phyloP scores from a whole-genome alignment of 2,329 filamentous ascomycete species.

The Teratosphaeria gauchensis region DNA sequence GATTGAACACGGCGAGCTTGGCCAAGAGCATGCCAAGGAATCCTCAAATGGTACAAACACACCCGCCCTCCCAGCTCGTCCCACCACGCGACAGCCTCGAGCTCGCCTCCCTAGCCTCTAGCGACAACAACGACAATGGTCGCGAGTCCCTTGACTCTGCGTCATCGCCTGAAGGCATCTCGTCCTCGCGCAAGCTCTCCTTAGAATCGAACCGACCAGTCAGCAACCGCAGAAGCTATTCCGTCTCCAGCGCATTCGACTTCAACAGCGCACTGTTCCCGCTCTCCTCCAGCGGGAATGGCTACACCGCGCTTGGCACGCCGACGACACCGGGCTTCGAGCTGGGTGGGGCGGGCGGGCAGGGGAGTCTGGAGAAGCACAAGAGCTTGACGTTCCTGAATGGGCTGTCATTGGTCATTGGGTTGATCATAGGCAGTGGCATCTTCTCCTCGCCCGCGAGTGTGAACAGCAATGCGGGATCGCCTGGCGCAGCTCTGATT shows the following conservation, averaged over 20 bases:
- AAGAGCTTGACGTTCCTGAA: slow-evolving; percentile 95
- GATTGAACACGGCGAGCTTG: neutral
- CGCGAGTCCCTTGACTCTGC: slow-evolving; percentile 54
- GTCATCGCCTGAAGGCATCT: slow-evolving; percentile 63
- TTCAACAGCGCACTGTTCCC: slow-evolving; percentile 91
- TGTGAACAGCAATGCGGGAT: slow-evolving; percentile 84
- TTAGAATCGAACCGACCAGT: slow-evolving; percentile 49
- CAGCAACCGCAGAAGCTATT: slow-evolving; percentile 63
- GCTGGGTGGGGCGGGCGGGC: slow-evolving; percentile 18
- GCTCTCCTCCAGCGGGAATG: slow-evolving; percentile 65
- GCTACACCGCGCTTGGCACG: slow-evolving; percentile 76
- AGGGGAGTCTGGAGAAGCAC: slow-evolving; percentile 69
- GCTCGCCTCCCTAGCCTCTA: slow-evolving; percentile 86
- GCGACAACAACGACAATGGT: slow-evolving; percentile 41
- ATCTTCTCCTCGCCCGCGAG: slow-evolving; percentile 94
- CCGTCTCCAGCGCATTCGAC: slow-evolving; percentile 87
- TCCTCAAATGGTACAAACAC: neutral
- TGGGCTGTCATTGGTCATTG: slow-evolving; percentile 80
- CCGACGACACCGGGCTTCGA: slow-evolving; percentile 51
- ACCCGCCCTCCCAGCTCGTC: neutral
- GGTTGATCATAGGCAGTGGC: slow-evolving; percentile 88
- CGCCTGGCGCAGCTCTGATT: slow-evolving; percentile 79
- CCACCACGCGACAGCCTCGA: slow-evolving; percentile 82
- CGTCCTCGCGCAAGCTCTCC: slow-evolving; percentile 85
- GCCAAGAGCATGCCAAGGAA: neutral